Evolutionary conservation across 371 early-diverging fungal species (phyloP), one percentile per base, ranked within the genome.

Genomic region (Capniomyces stellatus): DNA sequence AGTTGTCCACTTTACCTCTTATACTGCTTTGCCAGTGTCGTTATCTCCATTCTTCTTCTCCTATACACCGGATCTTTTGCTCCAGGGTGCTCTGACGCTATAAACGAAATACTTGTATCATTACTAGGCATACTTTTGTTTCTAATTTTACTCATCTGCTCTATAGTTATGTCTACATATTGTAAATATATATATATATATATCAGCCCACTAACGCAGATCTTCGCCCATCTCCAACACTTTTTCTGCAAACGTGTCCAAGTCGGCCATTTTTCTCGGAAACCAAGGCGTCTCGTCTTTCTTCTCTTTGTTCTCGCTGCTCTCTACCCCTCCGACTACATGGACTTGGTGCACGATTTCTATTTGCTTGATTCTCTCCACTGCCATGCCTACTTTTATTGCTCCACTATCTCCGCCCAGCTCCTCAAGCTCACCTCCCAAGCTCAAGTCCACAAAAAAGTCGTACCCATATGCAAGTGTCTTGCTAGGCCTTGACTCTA

Each of bases 151-250:
- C 15, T 35, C 15, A 10, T 35, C 15, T 35, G 6, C 35, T 35
- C 35, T 6, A 10, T 10, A 15, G 15, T 10, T 35, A 35, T 35
- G 35, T 35, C 15, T 35, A 10, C 15, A 35, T 35, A 35, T 6
- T 15, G 15, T 15, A 6, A 35, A 35, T 6, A 35, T 15, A 35
- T 35, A 35, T 10, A 35, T 35, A 35, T 35, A 35, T 15, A 35
- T 10, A 35, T 15, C 6, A 35, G 15, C 35, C 6, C 6, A 35
- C 35, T 35, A 10, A 35, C 35, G 85, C 72, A 85, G 74, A 57
- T 83, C 93, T 62, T 84, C 88, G 13, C 94, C 93, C 78, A 87
- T 92, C 56, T 84, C 85, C 55, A 92, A 70, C 10, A 91, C 92
- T 61, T 88, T 88, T 43, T 89, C 87, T 1, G 90, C 87, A 75